phyloP scores from a whole-genome alignment of 768 basidiomycete genomes.

The Mrakia blollopis region DNA sequence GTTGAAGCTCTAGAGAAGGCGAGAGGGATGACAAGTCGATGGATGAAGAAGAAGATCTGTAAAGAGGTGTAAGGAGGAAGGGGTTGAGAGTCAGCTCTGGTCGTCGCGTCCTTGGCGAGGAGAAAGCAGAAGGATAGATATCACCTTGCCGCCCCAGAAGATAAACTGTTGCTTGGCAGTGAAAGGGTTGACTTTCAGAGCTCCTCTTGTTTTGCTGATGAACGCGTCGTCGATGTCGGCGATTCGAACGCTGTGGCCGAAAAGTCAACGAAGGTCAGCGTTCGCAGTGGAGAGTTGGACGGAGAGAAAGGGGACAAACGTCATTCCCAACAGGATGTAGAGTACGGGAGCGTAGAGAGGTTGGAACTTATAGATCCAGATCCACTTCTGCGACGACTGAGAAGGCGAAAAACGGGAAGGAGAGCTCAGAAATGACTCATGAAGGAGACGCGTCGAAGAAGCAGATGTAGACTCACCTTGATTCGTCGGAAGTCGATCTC shows the following conservation, averaged over 20 bases:
- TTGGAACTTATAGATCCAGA: slow-evolving; percentile 2
- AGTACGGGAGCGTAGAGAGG: background rate
- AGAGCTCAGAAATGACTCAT: background rate
- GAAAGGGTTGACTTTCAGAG: background rate
- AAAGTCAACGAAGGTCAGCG: background rate
- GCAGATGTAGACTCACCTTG: background rate
- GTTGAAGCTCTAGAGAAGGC: background rate
- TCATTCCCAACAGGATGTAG: background rate
- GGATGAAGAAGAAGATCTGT: slow-evolving; percentile 1
- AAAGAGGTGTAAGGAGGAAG: background rate
- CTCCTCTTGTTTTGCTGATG: background rate
- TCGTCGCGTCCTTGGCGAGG: background rate
- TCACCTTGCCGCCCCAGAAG: background rate
- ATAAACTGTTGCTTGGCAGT: background rate
- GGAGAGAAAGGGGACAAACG: background rate
- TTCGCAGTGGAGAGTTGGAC: too few species aligned
- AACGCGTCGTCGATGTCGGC: background rate
- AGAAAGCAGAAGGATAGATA: background rate
- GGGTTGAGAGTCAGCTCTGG: background rate
- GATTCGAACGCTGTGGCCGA: background rate
- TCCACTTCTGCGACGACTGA: background rate
- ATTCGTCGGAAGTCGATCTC: background rate
- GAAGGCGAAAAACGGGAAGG: too few species aligned
- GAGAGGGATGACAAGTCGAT: background rate
- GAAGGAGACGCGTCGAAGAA: background rate